These are phyloP conservation scores for Candida orba DNA, from an alignment of 805 yeast genomes.

Conservation along the genomic window DNA sequence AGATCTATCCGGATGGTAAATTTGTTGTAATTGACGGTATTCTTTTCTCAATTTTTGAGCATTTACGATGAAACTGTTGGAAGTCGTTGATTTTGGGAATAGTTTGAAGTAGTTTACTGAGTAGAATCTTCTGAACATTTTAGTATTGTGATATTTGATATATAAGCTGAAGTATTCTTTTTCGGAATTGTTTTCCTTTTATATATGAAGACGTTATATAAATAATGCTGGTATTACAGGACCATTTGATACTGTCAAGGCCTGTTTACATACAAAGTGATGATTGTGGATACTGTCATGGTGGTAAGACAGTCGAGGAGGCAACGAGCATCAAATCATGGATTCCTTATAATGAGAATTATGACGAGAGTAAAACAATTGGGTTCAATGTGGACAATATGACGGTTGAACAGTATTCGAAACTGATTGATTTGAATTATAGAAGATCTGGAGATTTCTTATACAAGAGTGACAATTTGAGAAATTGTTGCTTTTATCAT, in stretches of 20 bases:
- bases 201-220: not conserved
- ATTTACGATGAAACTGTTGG: slow-evolving; percentile 65
- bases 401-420: slow-evolving; percentile 50
- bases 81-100: slow-evolving; percentile 71
- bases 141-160: slow-evolving; percentile 1
- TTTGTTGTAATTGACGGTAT: slow-evolving; percentile 63
- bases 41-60: slow-evolving; percentile 57
- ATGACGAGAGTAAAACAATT: slow-evolving; percentile 21
- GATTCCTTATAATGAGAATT: slow-evolving; percentile 12
- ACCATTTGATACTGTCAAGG: slow-evolving; percentile 29
- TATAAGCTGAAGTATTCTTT: not conserved
- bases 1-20: slow-evolving; percentile 70
- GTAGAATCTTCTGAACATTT: not conserved
- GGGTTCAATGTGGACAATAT: slow-evolving; percentile 39
- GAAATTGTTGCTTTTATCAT: slow-evolving; percentile 74
- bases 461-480: slow-evolving; percentile 57
- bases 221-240: not conserved
- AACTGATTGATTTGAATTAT: slow-evolving; percentile 63
- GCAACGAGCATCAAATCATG: slow-evolving; percentile 34
- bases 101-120: slow-evolving; percentile 42
- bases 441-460: slow-evolving; percentile 71
- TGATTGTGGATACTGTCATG: slow-evolving; percentile 69
- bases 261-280: slow-evolving; percentile 37
- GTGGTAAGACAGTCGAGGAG: slow-evolving; percentile 24
- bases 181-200: not conserved